A percentile compares a stretch with the other conserved stretches of the same genome.
Evolutionary conservation across 208 protist genomes (phyloP).

Genomic region (Leishmania aethiopica): DNA sequence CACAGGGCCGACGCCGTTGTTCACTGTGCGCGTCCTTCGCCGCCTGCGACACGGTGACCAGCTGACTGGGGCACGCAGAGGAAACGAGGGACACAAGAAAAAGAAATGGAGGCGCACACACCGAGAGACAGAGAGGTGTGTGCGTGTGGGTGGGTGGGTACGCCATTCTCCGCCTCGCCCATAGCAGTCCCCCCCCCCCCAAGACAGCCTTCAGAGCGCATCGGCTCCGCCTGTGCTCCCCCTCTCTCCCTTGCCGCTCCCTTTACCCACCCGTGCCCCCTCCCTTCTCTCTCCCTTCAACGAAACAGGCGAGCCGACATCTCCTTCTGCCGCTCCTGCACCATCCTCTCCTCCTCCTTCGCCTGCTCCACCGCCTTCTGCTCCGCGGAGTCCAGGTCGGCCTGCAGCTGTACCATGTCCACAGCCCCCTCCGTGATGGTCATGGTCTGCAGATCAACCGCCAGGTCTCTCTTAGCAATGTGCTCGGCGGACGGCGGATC

Average conservation of each 20-base stretch:
- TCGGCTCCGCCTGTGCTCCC: background rate
- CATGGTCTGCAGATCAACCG: constrained; percentile 76
- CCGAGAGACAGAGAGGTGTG: background rate
- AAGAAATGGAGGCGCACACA: background rate
- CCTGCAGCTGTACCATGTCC: constrained; percentile 60
- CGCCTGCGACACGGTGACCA: background rate
- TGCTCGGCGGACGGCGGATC: constrained; percentile 77
- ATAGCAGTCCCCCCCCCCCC: background rate
- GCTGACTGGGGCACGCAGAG: background rate
- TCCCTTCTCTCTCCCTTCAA: background rate
- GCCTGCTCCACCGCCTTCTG: constrained; percentile 26
- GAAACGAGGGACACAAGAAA: background rate
- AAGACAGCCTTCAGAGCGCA: background rate
- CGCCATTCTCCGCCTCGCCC: background rate
- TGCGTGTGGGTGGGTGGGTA: no score
- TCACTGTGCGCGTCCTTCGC: background rate
- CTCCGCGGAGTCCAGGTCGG: constrained; percentile 33
- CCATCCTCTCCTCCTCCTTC: constrained; percentile 12
- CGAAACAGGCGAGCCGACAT: constrained; percentile 52
- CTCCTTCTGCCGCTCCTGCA: constrained; percentile 44
- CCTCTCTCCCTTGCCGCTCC: background rate
- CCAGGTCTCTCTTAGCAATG: constrained; percentile 40
- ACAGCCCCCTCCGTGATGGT: constrained; percentile 59
- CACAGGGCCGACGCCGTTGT: no score
- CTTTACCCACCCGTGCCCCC: background rate